Conservation (phyloP, 345 rosid species). For the Aquilaria yunnanensis region DNA sequence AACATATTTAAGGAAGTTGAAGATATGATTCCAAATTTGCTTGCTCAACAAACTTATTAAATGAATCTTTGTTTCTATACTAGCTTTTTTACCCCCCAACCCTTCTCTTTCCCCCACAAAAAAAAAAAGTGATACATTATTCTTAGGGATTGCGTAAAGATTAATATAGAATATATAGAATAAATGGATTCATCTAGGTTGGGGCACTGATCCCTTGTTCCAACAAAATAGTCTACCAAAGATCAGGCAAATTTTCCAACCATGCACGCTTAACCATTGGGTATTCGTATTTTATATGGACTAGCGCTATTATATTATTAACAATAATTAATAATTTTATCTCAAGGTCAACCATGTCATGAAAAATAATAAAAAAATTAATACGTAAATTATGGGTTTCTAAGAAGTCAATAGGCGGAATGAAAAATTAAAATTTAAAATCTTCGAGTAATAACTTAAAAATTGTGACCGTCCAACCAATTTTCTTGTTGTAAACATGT, state of each 20-base stretch:
- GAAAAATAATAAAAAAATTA: neutral
- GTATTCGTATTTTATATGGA: neutral
- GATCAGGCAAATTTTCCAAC: slow-evolving; percentile 14
- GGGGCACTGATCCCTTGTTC: slow-evolving; percentile 20
- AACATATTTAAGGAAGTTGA: neutral
- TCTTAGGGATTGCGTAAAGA: slow-evolving; percentile 40
- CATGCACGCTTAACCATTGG: slow-evolving; percentile 15
- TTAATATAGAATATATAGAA: slow-evolving; percentile 7
- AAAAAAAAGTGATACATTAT: neutral
- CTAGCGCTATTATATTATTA: neutral
- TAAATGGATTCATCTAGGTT: slow-evolving; percentile 14
- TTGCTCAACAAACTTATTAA: slow-evolving; percentile 38
- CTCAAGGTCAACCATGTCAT: neutral
- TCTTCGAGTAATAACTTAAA: neutral
- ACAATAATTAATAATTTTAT: neutral
- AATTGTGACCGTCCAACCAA: no score
- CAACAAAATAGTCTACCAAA: slow-evolving; percentile 20
- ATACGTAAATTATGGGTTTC: no score
- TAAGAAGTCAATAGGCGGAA: no score
- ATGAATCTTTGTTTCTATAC: no score
- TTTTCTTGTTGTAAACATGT: no score
- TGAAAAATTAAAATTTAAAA: neutral
- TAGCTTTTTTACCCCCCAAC: no score
- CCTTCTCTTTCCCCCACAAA: neutral
- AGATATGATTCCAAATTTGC: slow-evolving; percentile 38